phyloP scores from a whole-genome alignment of 2,329 filamentous ascomycete genomes.

The Corynespora cassiicola region DNA sequence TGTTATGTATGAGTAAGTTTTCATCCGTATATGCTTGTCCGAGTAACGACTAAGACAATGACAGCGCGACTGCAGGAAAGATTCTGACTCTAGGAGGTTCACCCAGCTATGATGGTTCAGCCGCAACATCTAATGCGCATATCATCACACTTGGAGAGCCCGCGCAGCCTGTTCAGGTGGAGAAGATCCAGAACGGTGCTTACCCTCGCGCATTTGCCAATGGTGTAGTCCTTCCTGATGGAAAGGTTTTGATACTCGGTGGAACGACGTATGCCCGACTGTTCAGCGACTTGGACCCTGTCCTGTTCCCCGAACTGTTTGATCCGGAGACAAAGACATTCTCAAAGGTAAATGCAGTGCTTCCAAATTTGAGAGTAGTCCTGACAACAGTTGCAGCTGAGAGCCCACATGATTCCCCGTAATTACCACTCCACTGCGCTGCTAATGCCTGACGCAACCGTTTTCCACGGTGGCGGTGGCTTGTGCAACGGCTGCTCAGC shows the following conservation, averaged over 20 bases:
- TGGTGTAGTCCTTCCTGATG: background rate
- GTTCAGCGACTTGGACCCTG: background rate
- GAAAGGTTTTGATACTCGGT: background rate
- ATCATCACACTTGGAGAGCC: background rate
- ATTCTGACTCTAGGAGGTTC: background rate
- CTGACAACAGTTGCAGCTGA: no score
- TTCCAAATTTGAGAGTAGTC: no score
- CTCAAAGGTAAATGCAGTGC: no score
- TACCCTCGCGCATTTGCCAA: background rate
- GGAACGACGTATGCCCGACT: background rate
- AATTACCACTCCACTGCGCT: slow-evolving; percentile 9
- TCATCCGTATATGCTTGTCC: no score
- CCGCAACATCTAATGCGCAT: background rate
- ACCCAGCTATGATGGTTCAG: background rate
- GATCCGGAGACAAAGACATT: no score
- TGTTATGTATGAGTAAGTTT: slow-evolving; percentile 1
- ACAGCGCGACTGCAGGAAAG: slow-evolving; percentile 3
- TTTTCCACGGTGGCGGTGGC: slow-evolving; percentile 20
- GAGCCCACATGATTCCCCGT: slow-evolving; percentile 3
- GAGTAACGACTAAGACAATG: no score
- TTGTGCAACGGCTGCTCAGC: background rate
- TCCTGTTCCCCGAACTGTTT: no score
- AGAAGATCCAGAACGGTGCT: background rate
- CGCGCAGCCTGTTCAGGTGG: background rate
- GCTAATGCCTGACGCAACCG: slow-evolving; percentile 8